Evolutionary conservation across 2,329 filamentous ascomycete species (phyloP), one percentile per base, ranked within the genome.

Genomic region (Claviceps purpurea): DNA sequence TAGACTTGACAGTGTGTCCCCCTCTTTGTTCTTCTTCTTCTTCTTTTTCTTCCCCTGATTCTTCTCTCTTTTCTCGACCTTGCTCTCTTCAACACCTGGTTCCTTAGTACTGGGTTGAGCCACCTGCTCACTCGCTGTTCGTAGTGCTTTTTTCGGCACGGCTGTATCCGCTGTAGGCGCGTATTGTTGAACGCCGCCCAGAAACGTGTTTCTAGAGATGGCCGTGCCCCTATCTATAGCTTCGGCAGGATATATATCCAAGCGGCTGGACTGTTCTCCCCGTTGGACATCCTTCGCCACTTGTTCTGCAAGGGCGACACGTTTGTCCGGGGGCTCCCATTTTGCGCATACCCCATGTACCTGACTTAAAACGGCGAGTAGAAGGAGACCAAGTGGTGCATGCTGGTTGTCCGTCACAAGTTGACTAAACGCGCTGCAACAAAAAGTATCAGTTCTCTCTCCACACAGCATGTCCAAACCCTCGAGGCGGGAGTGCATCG

Each of bases 341-440:
- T 59, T 59, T 8, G 64, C 64, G 49, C 79, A 64, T 1, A 72
- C 64, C 49, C 68, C 68, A 55, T 76, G 67, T 22, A 84, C 66
- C 55, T 79, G 78, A 4, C 82, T 82, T 53, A 90, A 68, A 1
- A 78, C 68, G 20, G 77, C 81, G 46, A 90, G 63, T 10, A 91
- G 73, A 56, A 87, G 73, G 20, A 89, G 70, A 4, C 87, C 87
- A 2, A 91, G 72, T 4, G 81, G 72, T 2, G 86, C 79, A 65
- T 87, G 87, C 60, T 89, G 86, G 38, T 76, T 79, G 64, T 90
- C 85, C 18, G 82, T 82, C 3, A 84, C 70, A 43, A 91, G 69
- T 56, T 82, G 83, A 1, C 82, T 81, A 64, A 91, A 90, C 1
- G 78, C 70, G 5, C 78, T 82, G 52, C 38, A 8, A 13, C 16